Evolutionary conservation across 179 eudicot genomes (phyloP).

Genomic region (Camellia oleifera): DNA sequence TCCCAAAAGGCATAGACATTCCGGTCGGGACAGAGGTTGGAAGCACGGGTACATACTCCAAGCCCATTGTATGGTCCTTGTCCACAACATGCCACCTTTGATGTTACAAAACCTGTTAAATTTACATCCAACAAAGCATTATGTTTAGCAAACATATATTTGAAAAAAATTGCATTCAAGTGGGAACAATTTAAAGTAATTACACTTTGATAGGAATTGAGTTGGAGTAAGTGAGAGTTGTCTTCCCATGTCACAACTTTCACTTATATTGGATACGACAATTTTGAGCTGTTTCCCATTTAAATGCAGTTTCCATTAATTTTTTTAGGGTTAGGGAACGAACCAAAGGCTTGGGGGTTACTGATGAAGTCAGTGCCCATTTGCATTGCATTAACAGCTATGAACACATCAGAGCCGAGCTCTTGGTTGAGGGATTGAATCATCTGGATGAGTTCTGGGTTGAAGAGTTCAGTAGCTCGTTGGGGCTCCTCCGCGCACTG

Average conservation of each 20-base stretch:
- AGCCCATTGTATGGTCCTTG: conserved; percentile 87
- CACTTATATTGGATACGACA: too few species aligned
- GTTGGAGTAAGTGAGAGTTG: too few species aligned
- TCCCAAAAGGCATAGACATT: conserved; percentile 72
- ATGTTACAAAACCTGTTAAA: conserved; percentile 55
- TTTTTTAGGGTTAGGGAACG: neutral
- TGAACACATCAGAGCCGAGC: conserved; percentile 48
- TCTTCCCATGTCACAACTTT: too few species aligned
- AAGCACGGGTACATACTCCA: conserved; percentile 61
- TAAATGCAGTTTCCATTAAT: too few species aligned
- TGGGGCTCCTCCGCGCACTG: conserved; percentile 60
- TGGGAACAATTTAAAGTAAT: too few species aligned
- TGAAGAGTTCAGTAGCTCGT: conserved; percentile 53
- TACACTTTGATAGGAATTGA: too few species aligned
- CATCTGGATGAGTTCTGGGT: conserved; percentile 56
- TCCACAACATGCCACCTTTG: conserved; percentile 80
- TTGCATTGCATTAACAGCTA: conserved; percentile 52
- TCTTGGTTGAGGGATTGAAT: conserved; percentile 44
- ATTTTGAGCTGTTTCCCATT: too few species aligned
- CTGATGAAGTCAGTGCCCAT: conserved; percentile 55
- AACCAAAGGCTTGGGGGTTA: conserved; percentile 62
- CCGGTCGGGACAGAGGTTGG: conserved; percentile 56
- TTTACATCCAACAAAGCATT: too few species aligned
- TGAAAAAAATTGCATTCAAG: too few species aligned
- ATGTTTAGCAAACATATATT: too few species aligned